Base-by-base conservation (phyloP, 2,329 filamentous ascomycete genomes). In the Apiospora marii region DNA sequence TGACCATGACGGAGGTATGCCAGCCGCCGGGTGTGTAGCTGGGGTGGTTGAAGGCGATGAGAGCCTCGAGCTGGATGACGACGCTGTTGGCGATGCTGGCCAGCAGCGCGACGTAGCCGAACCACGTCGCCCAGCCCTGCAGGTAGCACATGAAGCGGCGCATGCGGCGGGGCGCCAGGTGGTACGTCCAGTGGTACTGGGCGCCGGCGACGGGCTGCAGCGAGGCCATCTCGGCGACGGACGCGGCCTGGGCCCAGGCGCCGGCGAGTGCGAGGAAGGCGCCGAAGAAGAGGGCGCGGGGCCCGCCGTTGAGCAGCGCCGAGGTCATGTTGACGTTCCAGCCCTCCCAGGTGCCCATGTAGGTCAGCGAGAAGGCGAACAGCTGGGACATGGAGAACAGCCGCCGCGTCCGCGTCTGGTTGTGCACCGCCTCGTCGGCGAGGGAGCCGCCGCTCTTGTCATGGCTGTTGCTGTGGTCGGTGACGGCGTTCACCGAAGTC, bases 171-270 rank as follows among this genome's bases (percentile, higher is more conserved):
- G 72, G 72, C 5, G 72, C 51, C 27, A 71, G 71, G 30, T 68
- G 64, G 30, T 73, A 72, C 1, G 72, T 73, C 72, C 72, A 73
- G 27, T 72, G 70, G 27, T 73, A 73, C 30, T 73, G 72, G 8
- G 72, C 72, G 44, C 72, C 72, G 43, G 72, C 72, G 14, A 73
- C 69, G 16, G 72, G 72, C 48, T 70, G 71, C 6, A 73, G 70
- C 12, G 70, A 72, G 2, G 72, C 68, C 51, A 73, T 69, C 67
- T 73, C 72, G 34, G 70, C 72, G n/a, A 73, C 67, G 8, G 70
- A 72, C 3, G 72, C 58, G 24, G 72, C 67, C 68, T 73, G 72
- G 19, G 30, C 51, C 44, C 72, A 68, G 10, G 68, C 70, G 16
- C 72, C 72, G 16, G 68, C 58, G 19, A 71, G 53, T 8, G 72